Percentiles rank a stretch among this genome's conserved stretches.
These are phyloP conservation scores for Pyrrhoderma noxium DNA, from an alignment of 1,284 basidiomycete species.

Conservation along the genomic window DNA sequence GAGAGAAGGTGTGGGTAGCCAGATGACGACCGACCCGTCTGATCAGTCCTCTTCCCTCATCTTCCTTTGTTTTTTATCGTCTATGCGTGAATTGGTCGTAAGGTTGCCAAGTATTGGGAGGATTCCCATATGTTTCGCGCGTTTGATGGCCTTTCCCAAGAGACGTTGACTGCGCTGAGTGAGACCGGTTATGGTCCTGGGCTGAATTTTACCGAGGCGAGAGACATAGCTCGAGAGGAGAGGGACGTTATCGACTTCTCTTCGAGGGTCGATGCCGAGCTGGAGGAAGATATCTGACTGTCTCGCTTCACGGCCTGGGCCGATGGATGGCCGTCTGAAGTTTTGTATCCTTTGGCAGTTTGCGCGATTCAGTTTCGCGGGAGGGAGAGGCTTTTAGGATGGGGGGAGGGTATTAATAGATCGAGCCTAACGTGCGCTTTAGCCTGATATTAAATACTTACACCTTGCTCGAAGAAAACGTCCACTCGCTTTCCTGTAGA, in stretches of 20 bases:
- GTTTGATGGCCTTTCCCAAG: slow-evolving; percentile 81
- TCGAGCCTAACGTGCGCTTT: slow-evolving; percentile 26
- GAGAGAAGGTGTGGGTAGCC: too few relatives aligned
- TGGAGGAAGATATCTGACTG: slow-evolving; percentile 62
- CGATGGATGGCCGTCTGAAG: slow-evolving; percentile 34
- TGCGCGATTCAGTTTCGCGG: not conserved
- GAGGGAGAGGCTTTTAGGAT: slow-evolving; percentile 21
- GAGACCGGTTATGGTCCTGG: slow-evolving; percentile 64
- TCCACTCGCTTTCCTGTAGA: too few relatives aligned
- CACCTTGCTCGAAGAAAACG: not conserved
- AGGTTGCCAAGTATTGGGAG: slow-evolving; percentile 60
- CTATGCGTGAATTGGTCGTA: not conserved
- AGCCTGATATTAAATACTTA: not conserved
- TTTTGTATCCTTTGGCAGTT: not conserved
- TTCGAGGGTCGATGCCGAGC: slow-evolving; percentile 61
- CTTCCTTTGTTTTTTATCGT: too few relatives aligned
- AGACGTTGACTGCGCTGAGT: slow-evolving; percentile 78
- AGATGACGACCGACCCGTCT: too few relatives aligned
- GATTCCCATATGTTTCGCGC: slow-evolving; percentile 91
- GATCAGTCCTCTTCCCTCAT: too few relatives aligned
- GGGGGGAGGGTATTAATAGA: slow-evolving; percentile 24
- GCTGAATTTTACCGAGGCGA: slow-evolving; percentile 80
- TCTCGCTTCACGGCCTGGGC: slow-evolving; percentile 48
- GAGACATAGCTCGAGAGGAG: slow-evolving; percentile 68
- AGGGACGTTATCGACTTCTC: slow-evolving; percentile 57